Percentiles rank a stretch among this genome's conserved stretches.
Conservation (phyloP, 2,329 filamentous ascomycete species). For the Helotiales sp. region DNA sequence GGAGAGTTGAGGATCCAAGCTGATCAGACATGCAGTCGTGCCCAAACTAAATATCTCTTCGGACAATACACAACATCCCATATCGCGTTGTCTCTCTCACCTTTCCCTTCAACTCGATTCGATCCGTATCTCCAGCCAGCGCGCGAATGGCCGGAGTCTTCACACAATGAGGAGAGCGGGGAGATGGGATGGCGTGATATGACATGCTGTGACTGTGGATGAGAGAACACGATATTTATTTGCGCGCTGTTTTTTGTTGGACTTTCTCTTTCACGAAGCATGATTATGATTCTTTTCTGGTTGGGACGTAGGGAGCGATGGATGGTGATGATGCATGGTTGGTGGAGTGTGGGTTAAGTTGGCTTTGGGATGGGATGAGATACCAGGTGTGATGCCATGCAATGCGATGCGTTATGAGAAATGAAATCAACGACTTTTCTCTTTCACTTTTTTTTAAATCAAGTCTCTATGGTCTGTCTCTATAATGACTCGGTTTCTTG, state of each 20-base stretch:
- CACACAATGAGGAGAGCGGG: background rate
- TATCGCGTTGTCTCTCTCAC: background rate
- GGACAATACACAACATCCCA: background rate
- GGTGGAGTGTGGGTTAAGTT: slow-evolving; percentile 2
- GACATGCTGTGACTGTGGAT: background rate
- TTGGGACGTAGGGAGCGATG: background rate
- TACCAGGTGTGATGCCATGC: background rate
- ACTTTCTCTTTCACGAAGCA: background rate
- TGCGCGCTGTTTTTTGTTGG: background rate
- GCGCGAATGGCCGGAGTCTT: background rate
- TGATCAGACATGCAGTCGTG: slow-evolving; percentile 22
- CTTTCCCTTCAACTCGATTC: background rate
- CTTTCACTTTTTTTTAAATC: no score
- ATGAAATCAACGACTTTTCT: slow-evolving; percentile 6
- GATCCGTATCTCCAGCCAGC: background rate
- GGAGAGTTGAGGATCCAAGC: background rate
- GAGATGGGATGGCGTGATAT: background rate
- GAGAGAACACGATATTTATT: background rate
- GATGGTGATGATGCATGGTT: background rate
- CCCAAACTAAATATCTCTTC: slow-evolving; percentile 27
- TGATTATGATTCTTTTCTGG: background rate
- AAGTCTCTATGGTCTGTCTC: no score
- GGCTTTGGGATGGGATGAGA: background rate
- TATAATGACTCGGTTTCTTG: no score
- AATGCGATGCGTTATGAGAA: background rate